These are phyloP conservation scores for Kalmusia sp. DNA, from an alignment of 2,329 filamentous ascomycete genomes.

Conservation along the genomic window DNA sequence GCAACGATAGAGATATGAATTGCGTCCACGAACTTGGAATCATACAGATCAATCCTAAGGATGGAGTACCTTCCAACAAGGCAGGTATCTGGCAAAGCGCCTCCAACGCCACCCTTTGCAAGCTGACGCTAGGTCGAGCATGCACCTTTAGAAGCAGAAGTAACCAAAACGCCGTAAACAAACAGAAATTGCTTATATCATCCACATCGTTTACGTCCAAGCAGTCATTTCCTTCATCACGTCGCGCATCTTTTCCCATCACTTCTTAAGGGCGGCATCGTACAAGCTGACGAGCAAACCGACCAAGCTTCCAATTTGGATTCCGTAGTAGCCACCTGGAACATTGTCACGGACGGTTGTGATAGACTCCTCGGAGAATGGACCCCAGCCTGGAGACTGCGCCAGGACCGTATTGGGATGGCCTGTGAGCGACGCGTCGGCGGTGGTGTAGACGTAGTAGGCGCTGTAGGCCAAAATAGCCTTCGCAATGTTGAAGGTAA, in stretches of 20 bases:
- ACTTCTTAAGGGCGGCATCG: slow-evolving; percentile 74
- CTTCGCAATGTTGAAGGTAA: slow-evolving; percentile 90
- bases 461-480: slow-evolving; percentile 82
- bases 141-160: slow-evolving; percentile 8
- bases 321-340: slow-evolving; percentile 74
- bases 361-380: slow-evolving; percentile 67
- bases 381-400: slow-evolving; percentile 52
- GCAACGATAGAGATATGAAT: too few relatives aligned
- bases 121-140: slow-evolving; percentile 7
- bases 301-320: slow-evolving; percentile 72
- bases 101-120: slow-evolving; percentile 25
- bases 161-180: background rate
- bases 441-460: slow-evolving; percentile 59
- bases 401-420: slow-evolving; percentile 62
- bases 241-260: background rate
- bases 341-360: slow-evolving; percentile 69
- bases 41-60: too few relatives aligned
- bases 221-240: background rate
- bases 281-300: slow-evolving; percentile 75
- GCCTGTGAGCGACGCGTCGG: slow-evolving; percentile 22
- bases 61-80: background rate
- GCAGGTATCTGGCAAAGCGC: slow-evolving; percentile 25
- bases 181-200: background rate
- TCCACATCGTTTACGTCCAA: slow-evolving; percentile 1
- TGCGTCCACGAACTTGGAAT: too few relatives aligned